Conservation (phyloP, 164 flowering plant genomes). For the Dillenia turbinata region DNA sequence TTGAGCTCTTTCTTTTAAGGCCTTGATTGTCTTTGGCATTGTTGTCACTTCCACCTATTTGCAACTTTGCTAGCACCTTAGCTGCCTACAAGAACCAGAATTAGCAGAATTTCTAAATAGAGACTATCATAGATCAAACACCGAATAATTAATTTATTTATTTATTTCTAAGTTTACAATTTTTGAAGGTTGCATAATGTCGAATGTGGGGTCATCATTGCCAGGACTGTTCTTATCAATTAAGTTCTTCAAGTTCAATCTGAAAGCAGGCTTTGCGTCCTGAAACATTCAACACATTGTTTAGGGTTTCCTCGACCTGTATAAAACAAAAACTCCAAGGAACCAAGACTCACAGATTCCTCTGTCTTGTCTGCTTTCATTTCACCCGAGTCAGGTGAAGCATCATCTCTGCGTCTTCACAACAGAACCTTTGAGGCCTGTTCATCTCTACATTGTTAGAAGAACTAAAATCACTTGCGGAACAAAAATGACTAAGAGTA, state of each 20-base stretch:
- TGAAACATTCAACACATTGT: conserved; percentile 2
- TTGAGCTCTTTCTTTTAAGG: conserved; percentile 17
- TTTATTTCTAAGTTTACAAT: conserved; percentile 13
- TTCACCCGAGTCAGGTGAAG: conserved; percentile 15
- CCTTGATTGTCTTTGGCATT: conserved; percentile 13
- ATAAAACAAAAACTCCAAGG: background rate
- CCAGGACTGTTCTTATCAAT: conserved; percentile 11
- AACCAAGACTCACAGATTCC: conserved; percentile 24
- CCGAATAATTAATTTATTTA: too few relatives aligned
- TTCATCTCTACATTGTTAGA: conserved; percentile 1
- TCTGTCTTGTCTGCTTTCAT: conserved; percentile 19
- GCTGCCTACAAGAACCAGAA: conserved; percentile 35
- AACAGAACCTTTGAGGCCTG: conserved; percentile 61
- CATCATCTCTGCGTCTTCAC: conserved; percentile 29
- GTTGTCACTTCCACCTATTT: conserved; percentile 21
- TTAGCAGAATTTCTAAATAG: too few relatives aligned
- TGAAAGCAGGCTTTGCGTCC: conserved; percentile 13
- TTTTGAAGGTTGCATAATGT: conserved; percentile 33
- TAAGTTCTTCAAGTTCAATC: conserved; percentile 14
- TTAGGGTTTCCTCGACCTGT: background rate
- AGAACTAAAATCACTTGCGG: conserved; percentile 3
- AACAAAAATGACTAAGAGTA: conserved; percentile 5
- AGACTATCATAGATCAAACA: too few relatives aligned
- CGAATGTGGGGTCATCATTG: conserved; percentile 22
- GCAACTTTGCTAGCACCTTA: conserved; percentile 43